Percentiles rank a stretch among this genome's conserved stretches.
Conservation (phyloP, 2,329 filamentous ascomycete species). For the Fusarium sp. region DNA sequence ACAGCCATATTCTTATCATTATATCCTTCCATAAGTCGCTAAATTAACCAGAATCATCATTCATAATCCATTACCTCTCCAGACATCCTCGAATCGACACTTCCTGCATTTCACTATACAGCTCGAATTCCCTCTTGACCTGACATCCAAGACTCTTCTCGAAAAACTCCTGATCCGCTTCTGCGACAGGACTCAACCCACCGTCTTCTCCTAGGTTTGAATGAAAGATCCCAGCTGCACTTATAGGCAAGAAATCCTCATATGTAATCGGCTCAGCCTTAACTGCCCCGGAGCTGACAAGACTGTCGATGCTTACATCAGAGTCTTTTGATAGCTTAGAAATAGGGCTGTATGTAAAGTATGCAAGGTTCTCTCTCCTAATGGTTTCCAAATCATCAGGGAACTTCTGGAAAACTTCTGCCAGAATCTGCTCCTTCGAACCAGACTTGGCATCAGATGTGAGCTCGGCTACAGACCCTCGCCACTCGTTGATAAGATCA, state of each 20-base stretch:
- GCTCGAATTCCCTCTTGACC: constrained; percentile 8
- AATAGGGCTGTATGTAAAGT: constrained; percentile 47
- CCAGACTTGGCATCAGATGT: neutral
- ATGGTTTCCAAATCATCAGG: constrained; percentile 55
- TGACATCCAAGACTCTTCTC: constrained; percentile 2
- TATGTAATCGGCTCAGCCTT: constrained; percentile 58
- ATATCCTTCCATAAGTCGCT: neutral
- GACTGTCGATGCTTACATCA: constrained; percentile 36
- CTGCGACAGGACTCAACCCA: neutral
- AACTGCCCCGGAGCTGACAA: constrained; percentile 48
- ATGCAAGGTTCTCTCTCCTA: constrained; percentile 49
- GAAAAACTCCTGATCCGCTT: neutral
- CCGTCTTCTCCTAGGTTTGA: constrained; percentile 49
- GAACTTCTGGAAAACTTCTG: constrained; percentile 47
- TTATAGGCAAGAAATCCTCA: constrained; percentile 63
- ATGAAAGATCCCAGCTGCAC: constrained; percentile 61
- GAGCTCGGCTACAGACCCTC: constrained; percentile 17
- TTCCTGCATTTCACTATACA: constrained; percentile 10
- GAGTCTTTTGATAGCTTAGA: neutral
- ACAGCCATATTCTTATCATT: neutral
- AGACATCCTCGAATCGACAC: neutral
- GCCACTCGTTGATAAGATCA: constrained; percentile 47
- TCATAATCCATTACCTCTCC: neutral
- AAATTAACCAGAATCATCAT: neutral
- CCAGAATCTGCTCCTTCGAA: constrained; percentile 36